These are phyloP conservation scores for Pythium apleroticum DNA, from an alignment of 352 stramenopile genomes.

Conservation along the genomic window DNA sequence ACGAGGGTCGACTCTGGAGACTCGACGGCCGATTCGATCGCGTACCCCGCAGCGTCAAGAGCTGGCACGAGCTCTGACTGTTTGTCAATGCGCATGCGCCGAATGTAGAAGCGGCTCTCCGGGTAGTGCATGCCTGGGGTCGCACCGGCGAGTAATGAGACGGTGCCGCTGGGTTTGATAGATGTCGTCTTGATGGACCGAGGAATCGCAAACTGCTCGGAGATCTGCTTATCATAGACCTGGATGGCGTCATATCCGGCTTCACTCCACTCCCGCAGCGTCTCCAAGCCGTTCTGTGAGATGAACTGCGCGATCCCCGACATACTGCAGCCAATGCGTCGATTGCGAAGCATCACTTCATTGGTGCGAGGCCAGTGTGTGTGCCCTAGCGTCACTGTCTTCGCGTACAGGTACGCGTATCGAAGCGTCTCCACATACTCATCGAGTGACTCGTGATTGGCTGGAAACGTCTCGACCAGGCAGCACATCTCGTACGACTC, in stretches of 20 bases:
- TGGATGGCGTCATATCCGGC: conserved; percentile 81
- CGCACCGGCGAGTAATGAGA: conserved; percentile 90
- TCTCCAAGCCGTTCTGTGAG: conserved; percentile 66
- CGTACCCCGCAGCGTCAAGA: conserved; percentile 70
- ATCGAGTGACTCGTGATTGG: conserved; percentile 78
- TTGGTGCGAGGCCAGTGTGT: conserved; percentile 93
- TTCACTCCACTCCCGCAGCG: conserved; percentile 88
- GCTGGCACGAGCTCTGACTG: conserved; percentile 80
- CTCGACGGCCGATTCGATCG: conserved; percentile 74
- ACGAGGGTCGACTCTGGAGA: conserved; percentile 75
- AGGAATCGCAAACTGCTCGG: conserved; percentile 74
- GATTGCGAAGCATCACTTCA: conserved; percentile 90
- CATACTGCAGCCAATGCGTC: conserved; percentile 92
- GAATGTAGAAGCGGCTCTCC: conserved; percentile 92
- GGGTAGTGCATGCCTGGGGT: conserved; percentile 94
- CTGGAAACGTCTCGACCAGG: conserved; percentile 93
- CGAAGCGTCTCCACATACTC: conserved; percentile 89
- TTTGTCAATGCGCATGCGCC: conserved; percentile 84
- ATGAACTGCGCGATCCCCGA: conserved; percentile 94
- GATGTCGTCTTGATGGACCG: conserved; percentile 93
- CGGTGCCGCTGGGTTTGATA: conserved; percentile 89
- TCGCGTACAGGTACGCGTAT: conserved; percentile 91
- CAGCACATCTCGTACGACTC: conserved; percentile 96
- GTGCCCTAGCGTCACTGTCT: conserved; percentile 92
- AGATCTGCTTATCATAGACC: conserved; percentile 64